These are phyloP conservation scores for Trichocladium antarcticum DNA, from an alignment of 495 filamentous ascomycete genomes.

Conservation along the genomic window DNA sequence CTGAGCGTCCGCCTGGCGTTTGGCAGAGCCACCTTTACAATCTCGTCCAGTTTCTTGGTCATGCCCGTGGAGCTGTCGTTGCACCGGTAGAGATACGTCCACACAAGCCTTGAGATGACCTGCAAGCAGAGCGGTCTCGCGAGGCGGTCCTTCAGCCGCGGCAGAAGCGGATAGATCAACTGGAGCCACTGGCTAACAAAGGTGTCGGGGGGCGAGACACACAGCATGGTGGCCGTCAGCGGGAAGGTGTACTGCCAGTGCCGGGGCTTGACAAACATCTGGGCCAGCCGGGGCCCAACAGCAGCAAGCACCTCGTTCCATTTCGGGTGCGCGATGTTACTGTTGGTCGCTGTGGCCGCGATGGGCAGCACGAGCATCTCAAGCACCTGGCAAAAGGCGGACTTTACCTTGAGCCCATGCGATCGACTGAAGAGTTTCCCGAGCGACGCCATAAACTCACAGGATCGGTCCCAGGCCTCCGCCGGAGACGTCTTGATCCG, in stretches of 20 bases:
- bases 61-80: constrained; percentile 55
- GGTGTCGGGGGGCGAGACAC: constrained; percentile 71
- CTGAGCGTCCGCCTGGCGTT: constrained; percentile 63
- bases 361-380: constrained; percentile 82
- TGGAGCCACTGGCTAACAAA: constrained; percentile 80
- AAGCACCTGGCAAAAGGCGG: constrained; percentile 85
- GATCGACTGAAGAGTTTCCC: constrained; percentile 71
- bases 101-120: constrained; percentile 82
- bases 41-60: constrained; percentile 74
- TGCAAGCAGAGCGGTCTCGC: constrained; percentile 73
- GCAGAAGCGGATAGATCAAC: constrained; percentile 59
- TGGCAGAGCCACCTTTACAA: constrained; percentile 70
- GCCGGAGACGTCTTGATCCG: constrained; percentile 58
- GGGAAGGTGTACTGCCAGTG: constrained; percentile 86
- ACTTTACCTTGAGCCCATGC: constrained; percentile 79
- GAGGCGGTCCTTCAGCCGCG: constrained; percentile 70
- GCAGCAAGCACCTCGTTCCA: constrained; percentile 77
- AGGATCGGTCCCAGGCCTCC: constrained; percentile 73
- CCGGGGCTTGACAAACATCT: constrained; percentile 80
- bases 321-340: constrained; percentile 61
- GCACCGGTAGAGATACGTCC: constrained; percentile 86
- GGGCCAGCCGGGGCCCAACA: constrained; percentile 60
- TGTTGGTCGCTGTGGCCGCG: constrained; percentile 60
- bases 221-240: constrained; percentile 70
- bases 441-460: constrained; percentile 72